Conservation (phyloP, 805 yeast species). For the Saccharomyces eubayanus region DNA sequence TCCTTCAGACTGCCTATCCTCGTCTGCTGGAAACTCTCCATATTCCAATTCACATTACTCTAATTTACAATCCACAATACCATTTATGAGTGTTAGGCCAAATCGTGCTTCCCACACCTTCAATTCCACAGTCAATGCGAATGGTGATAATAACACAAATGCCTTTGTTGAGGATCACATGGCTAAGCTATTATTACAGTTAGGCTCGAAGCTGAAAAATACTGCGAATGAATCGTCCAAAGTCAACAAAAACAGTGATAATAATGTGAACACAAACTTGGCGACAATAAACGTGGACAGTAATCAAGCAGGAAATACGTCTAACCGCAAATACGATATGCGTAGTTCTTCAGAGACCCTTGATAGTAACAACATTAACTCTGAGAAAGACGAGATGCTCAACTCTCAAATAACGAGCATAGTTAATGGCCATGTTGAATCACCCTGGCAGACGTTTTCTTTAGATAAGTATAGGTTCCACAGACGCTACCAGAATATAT, state of each 20-base stretch:
- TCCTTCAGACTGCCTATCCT: not conserved
- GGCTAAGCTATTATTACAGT: slow-evolving; percentile 3
- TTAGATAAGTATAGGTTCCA: slow-evolving; percentile 40
- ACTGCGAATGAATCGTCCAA: not conserved
- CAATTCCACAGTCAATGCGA: not conserved
- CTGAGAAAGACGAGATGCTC: not conserved
- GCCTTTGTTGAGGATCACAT: not conserved
- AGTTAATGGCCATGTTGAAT: not conserved
- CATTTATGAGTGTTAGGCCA: not conserved
- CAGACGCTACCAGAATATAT: slow-evolving; percentile 38
- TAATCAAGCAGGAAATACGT: not conserved
- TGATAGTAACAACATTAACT: not conserved
- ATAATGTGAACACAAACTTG: not conserved
- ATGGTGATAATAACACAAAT: not conserved
- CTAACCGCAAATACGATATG: not conserved
- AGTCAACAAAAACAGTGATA: not conserved
- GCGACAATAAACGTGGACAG: not conserved
- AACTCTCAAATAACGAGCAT: not conserved
- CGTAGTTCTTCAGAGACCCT: not conserved
- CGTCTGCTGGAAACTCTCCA: not conserved
- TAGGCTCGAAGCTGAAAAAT: not conserved
- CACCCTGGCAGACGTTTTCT: slow-evolving; percentile 29
- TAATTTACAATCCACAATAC: not conserved
- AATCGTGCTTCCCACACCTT: not conserved
- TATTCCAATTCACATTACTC: not conserved